Evolutionary conservation across 2,329 filamentous ascomycete genomes (phyloP), one percentile per base, ranked within the genome.

Genomic region (Aspergillus neoniger): DNA sequence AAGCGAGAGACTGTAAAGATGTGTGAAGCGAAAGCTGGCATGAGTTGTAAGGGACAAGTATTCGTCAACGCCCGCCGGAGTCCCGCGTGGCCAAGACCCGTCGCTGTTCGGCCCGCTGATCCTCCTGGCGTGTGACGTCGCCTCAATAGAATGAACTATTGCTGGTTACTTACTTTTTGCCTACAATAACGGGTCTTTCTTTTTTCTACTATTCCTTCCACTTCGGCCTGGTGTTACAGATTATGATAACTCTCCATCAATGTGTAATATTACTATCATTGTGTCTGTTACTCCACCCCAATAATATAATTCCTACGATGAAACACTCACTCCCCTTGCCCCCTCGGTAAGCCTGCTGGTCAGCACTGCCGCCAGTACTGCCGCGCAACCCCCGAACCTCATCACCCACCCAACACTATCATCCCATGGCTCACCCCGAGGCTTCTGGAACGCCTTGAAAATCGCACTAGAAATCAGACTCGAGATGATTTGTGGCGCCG

Each of bases 401-500:
- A 98, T 80, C 44, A 96, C 92, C 80, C 94, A 91, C 15, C 89
- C 88, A 53, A 97, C 91, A 74, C 91, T 96, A 65, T 90, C 87
- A 77, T 98, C 94, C 36, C 92, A 93, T 0, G 91, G 89, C 4
- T 84, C 86, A 4, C 92, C 93, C 64, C 94, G 85, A 0, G 91
- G 92, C 76, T 96, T 96, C 79, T 98, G 93, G 70, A 94, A 85
- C 43, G 89, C 80, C 71, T 87, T 88, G 80, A 98, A 98, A 63
- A 98, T 90, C 61, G 90, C 81, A 71, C 90, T 92, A 61, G 91
- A 94, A 23, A 90, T 87, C 28, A 97, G 79, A 5, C 92, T 97
- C 10, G 94, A 92, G 57, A 97, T 84, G 62, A 97, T 93, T 74
- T 98, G 94, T 1, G 94, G 94, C 5, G 92, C 88, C 0, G 93